These are phyloP conservation scores for Lumnitzera littorea DNA, from an alignment of 345 rosid species.

Conservation along the genomic window DNA sequence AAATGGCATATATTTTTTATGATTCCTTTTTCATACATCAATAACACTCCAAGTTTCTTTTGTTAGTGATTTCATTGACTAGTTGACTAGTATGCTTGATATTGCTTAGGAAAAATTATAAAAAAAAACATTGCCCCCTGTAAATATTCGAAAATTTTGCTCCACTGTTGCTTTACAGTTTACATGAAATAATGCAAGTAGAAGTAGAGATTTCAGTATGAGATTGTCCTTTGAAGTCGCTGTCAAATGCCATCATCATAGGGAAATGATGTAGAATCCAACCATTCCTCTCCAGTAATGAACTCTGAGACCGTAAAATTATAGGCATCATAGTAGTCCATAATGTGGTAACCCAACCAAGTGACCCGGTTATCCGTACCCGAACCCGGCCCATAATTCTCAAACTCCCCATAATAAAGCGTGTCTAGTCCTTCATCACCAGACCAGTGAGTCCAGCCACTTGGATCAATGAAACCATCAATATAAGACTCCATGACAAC, in stretches of 20 bases:
- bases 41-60: too few relatives aligned
- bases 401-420: constrained; percentile 68
- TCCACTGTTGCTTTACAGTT: neutral
- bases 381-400: constrained; percentile 79
- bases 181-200: neutral
- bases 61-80: too few relatives aligned
- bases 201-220: neutral
- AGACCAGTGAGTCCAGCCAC: constrained; percentile 64
- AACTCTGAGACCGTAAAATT: constrained; percentile 65
- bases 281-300: constrained; percentile 65
- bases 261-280: constrained; percentile 72
- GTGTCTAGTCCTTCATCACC: constrained; percentile 37
- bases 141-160: too few relatives aligned
- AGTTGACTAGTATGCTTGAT: too few relatives aligned
- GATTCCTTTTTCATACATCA: too few relatives aligned
- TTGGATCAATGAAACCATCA: constrained; percentile 51
- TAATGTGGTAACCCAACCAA: constrained; percentile 67
- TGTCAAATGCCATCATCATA: constrained; percentile 53
- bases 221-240: neutral
- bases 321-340: constrained; percentile 57
- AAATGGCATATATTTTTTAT: too few relatives aligned
- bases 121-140: too few relatives aligned
- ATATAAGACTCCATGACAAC: constrained; percentile 60
- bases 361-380: constrained; percentile 41
- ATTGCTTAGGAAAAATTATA: too few relatives aligned